Base-by-base conservation (phyloP, 768 basidiomycete genomes). In the Mycena galericulata region DNA sequence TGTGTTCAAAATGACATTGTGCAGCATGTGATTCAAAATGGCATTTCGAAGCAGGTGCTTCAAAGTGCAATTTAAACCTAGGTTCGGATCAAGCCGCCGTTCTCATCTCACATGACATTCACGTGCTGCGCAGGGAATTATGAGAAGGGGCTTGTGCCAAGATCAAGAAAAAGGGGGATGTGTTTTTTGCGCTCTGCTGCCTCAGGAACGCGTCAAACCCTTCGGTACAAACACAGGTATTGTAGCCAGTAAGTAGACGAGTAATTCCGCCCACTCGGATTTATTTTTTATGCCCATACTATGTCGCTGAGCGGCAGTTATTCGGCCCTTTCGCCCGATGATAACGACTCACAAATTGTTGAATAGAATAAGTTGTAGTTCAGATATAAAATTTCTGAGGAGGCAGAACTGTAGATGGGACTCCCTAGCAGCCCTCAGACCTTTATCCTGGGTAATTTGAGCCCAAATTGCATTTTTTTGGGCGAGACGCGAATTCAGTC, bases 11-110 rank as follows among this genome's bases (percentile, higher is more conserved):
- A n/a, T n/a, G n/a, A n/a, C n/a, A n/a, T n/a, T n/a, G n/a, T n/a
- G n/a, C n/a, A n/a, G n/a, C n/a, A n/a, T n/a, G n/a, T n/a, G n/a
- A n/a, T n/a, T n/a, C n/a, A n/a, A n/a, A n/a, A n/a, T n/a, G n/a
- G n/a, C n/a, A n/a, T n/a, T n/a, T n/a, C n/a, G n/a, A n/a, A n/a
- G n/a, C n/a, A n/a, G n/a, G n/a, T n/a, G n/a, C n/a, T n/a, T n/a
- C n/a, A n/a, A n/a, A n/a, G n/a, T n/a, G n/a, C n/a, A n/a, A n/a
- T n/a, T n/a, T n/a, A n/a, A n/a, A 47, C 46, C 34, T 36, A 34
- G 36, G 58, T 34, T 18, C 26, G 32, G 22, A 56, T 24, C 61
- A n/a, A 38, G 61, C 29, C 29, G 64, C 26, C 38, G 50, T n/a
- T 24, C 29, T 24, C 51, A 43, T 36, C 34, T 36, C 34, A 36